Evolutionary conservation across 2,329 filamentous ascomycete genomes (phyloP), one percentile per base, ranked within the genome.

Genomic region (Pseudogymnoascus sp.): DNA sequence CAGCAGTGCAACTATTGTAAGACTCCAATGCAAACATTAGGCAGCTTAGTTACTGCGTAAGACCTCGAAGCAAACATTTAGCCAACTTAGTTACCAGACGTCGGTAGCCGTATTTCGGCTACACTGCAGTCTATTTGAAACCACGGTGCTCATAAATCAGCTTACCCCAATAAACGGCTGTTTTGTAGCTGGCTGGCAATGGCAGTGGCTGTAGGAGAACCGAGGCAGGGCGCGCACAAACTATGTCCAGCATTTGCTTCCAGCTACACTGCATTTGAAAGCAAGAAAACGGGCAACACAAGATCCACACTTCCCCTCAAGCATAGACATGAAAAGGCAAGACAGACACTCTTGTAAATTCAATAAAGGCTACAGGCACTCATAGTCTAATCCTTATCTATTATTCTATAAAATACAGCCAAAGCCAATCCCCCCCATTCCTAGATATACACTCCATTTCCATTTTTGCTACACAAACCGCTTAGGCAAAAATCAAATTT

Each of bases 401-500:
- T 65, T 72, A 72, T 69, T 73, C 67, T 73, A 73, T 72, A 73
- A 73, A 70, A 68, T 64, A 70, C 68, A 70, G 67, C 67, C 73
- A 70, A 69, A 63, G 69, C 65, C 66, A 70, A 65, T 64, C 67
- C 68, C 67, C 68, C 68, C 66, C 37, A 64, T 67, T 67, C 70
- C 68, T 70, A 67, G 66, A 60, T 62, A 68, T 67, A 67, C 66
- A 68, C 67, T 65, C 63, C 67, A 67, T 67, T 66, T 74, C 69
- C 72, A 72, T 69, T 71, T 69, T 70, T 60, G 46, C 60, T 38
- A 18, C 31, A 62, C 61, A 34, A 34, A 18, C 16, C 50, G n/a
- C 28, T 34, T 56, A 56, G 5, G 50, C 50, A 56, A 56, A 36
- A 36, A 64, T 53, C 60, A 31, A 63, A 69, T 77, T 90, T 91